These are phyloP conservation scores for Petrea volubilis DNA, from an alignment of 257 asterid species.

Conservation along the genomic window DNA sequence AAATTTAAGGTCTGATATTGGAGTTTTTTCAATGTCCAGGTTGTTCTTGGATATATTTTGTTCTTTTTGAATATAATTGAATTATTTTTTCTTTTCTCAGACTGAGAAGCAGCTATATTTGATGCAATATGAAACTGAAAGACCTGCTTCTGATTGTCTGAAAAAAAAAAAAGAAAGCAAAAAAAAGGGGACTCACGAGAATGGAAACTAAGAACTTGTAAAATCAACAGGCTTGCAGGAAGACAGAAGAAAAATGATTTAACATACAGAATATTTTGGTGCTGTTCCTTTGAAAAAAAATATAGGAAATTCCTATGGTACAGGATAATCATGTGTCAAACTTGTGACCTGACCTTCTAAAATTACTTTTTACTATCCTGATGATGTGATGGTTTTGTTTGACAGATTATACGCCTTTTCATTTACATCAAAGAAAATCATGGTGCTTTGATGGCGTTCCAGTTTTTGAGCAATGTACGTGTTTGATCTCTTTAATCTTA, in stretches of 20 bases:
- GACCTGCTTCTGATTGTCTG: not conserved
- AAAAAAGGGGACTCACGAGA: not conserved
- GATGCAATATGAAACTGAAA: not conserved
- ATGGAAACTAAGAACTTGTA: not conserved
- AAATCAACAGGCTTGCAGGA: not conserved
- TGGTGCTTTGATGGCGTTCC: conserved; percentile 78
- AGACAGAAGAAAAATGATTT: not conserved
- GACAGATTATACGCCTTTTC: conserved; percentile 89
- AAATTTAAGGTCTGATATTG: not conserved
- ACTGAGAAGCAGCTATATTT: not conserved
- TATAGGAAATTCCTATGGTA: not conserved
- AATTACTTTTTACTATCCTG: conserved; percentile 27
- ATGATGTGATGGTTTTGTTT: conserved; percentile 28
- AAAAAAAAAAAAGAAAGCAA: not conserved
- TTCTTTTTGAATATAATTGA: not conserved
- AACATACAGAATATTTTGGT: not conserved
- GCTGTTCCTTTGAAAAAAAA: not conserved
- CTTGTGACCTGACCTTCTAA: conserved; percentile 11
- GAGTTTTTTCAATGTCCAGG: not conserved
- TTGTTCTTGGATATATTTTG: not conserved
- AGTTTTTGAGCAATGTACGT: conserved; percentile 89
- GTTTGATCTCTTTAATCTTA: conserved; percentile 28
- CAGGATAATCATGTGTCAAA: not conserved
- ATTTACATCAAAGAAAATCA: conserved; percentile 77
- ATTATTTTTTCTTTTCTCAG: not conserved